Base-by-base conservation (phyloP, 768 basidiomycete genomes). In the Suillus alpinus region DNA sequence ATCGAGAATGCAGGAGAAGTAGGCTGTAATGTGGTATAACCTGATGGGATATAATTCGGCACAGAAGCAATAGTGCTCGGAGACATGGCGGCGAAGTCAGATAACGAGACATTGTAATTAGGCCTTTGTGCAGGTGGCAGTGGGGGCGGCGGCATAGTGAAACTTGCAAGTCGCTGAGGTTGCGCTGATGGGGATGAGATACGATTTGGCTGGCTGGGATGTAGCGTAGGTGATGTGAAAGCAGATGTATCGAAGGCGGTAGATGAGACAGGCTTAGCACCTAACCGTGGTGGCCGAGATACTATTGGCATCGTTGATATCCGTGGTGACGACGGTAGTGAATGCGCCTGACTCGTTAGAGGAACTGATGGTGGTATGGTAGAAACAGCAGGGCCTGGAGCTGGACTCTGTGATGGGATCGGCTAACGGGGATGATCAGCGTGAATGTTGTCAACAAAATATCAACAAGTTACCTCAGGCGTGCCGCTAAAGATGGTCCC, bases 401-500 rank as follows among this genome's bases (percentile, higher is more conserved):
- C 65, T 7, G 74, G 71, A 57, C 71, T 71, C 50, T 70, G 68
- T 47, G 63, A 34, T 18, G 23, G 20, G 12, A 36, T 2, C 10
- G 20, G 8, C 23, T 39, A 20, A 55, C 10, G 36, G 14, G 9
- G 8, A 55, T 9, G 37, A 18, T 55, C 37, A 55, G 53, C 37
- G 4, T 16, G 37, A 55, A 10, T 55, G 10, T 34, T 8, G 6
- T 55, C 23, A 39, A 60, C 56, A 32, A 66, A 62, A 26, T 65
- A 18, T 16, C 29, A 59, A 36, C 6, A 32, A n/a, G 62, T 62
- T 14, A 72, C 73, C 68, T 73, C 72, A 2, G 63, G 61, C 29
- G 79, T 72, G 52, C 74, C 76, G 53, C 78, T 81, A 57, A 93
- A 82, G 52, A 94, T 91, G 60, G 83, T 89, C 6, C 88, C 90